A percentile compares a stretch with the other conserved stretches of the same genome.
These are phyloP conservation scores for Suhomyces coccinellae DNA, from an alignment of 1,139 yeast species.

Conservation along the genomic window DNA sequence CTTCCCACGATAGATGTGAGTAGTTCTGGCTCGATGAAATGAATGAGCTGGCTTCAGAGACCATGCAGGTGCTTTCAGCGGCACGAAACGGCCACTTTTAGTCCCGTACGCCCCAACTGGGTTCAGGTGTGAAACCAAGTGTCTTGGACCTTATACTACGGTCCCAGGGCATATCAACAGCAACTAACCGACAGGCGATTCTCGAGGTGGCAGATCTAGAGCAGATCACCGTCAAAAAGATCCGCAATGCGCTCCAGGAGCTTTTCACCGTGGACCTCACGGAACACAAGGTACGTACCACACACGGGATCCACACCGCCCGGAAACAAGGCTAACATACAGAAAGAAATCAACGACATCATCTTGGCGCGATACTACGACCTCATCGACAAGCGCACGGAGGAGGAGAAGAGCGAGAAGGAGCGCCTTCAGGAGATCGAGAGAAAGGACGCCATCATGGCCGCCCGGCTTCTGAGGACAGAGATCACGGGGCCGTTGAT, in stretches of 20 bases:
- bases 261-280: constrained; percentile 59
- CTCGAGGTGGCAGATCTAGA: constrained; percentile 73
- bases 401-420: constrained; percentile 29
- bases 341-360: constrained; percentile 59
- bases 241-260: constrained; percentile 69
- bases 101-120: background rate
- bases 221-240: constrained; percentile 68
- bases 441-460: constrained; percentile 45
- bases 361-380: constrained; percentile 61
- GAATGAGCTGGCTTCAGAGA: background rate
- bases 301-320: background rate
- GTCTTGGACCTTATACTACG: too few species aligned
- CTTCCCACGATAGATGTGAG: constrained; percentile 69
- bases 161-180: background rate
- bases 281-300: constrained; percentile 45
- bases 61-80: background rate
- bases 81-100: background rate
- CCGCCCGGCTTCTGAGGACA: constrained; percentile 47
- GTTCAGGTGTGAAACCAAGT: background rate
- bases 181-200: constrained; percentile 56
- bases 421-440: constrained; percentile 35
- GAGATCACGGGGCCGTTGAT: constrained; percentile 24
- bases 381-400: constrained; percentile 39
- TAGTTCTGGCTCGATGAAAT: background rate
- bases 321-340: constrained; percentile 16